Evolutionary conservation across 2,329 filamentous ascomycete species (phyloP).

Genomic region (Magnaporthiopsis incrustans): DNA sequence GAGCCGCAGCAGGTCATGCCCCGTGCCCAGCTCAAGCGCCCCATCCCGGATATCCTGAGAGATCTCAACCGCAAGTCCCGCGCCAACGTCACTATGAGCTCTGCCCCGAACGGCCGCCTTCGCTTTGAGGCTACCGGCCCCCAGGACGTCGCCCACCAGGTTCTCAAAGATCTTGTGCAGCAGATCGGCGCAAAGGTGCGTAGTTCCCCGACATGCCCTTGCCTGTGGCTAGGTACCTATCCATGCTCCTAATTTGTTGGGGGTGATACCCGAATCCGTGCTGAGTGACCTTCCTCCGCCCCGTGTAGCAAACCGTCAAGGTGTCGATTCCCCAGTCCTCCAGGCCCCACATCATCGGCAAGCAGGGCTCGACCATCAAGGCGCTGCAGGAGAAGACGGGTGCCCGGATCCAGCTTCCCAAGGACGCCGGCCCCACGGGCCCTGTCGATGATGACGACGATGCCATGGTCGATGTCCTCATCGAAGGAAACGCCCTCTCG

Average conservation of each 20-base stretch:
- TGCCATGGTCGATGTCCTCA: constrained; percentile 71
- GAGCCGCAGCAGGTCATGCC: constrained; percentile 70
- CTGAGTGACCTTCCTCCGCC: constrained; percentile 4
- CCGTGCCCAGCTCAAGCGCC: constrained; percentile 71
- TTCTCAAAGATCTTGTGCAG: constrained; percentile 79
- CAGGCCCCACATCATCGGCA: constrained; percentile 86
- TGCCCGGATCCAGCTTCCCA: constrained; percentile 83
- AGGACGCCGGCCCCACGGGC: constrained; percentile 44
- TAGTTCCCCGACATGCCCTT: constrained; percentile 6
- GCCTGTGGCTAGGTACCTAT: neutral
- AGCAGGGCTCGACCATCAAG: constrained; percentile 83
- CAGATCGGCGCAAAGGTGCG: constrained; percentile 80
- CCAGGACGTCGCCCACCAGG: constrained; percentile 75
- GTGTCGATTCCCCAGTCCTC: constrained; percentile 78
- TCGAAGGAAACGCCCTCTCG: constrained; percentile 87
- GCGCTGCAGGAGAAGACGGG: constrained; percentile 83
- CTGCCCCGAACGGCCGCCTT: constrained; percentile 62
- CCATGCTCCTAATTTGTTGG: neutral
- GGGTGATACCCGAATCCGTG: neutral
- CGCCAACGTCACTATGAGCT: constrained; percentile 71
- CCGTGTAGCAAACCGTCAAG: constrained; percentile 45
- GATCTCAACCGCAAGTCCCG: constrained; percentile 91
- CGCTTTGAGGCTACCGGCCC: constrained; percentile 82
- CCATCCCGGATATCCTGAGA: constrained; percentile 75
- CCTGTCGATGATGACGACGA: constrained; percentile 70